A percentile compares a stretch with the other conserved stretches of the same genome.
Conservation (phyloP, 768 basidiomycete genomes). For the Suillus fuscotomentosus region DNA sequence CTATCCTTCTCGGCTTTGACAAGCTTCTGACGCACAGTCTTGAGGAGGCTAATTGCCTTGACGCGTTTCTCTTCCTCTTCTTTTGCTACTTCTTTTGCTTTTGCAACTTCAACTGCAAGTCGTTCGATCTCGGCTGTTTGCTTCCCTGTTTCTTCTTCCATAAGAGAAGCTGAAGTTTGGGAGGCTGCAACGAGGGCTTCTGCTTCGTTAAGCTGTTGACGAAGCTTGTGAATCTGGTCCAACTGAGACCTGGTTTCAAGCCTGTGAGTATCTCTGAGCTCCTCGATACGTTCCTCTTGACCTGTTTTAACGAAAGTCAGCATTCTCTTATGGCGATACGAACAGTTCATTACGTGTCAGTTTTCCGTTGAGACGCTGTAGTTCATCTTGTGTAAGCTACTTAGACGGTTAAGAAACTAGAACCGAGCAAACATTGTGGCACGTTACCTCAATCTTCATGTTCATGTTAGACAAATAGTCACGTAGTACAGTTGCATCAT, state of each 20-base stretch:
- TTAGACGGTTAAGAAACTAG: neutral
- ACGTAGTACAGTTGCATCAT: constrained; percentile 64
- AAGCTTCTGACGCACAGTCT: constrained; percentile 95
- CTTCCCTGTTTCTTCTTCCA: constrained; percentile 48
- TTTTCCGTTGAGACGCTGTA: constrained; percentile 69
- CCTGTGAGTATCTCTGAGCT: constrained; percentile 80
- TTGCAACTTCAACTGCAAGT: constrained; percentile 63
- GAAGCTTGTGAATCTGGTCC: constrained; percentile 69
- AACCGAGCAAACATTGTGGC: neutral
- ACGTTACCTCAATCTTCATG: constrained; percentile 69
- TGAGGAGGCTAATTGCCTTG: constrained; percentile 89
- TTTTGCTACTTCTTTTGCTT: constrained; percentile 61
- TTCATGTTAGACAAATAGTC: constrained; percentile 69
- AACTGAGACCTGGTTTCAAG: constrained; percentile 79
- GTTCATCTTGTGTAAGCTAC: constrained; percentile 74
- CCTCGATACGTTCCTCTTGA: constrained; percentile 82
- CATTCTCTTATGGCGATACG: neutral
- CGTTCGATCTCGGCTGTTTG: constrained; percentile 55
- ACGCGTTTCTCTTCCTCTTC: constrained; percentile 98
- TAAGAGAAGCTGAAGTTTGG: constrained; percentile 44
- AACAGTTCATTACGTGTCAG: constrained; percentile 58
- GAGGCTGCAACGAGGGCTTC: constrained; percentile 68
- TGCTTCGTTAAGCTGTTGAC: constrained; percentile 63
- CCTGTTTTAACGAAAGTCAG: constrained; percentile 41
- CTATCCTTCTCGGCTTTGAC: constrained; percentile 94